These are phyloP conservation scores for Aureobasidium mangrovei DNA, from an alignment of 2,329 filamentous ascomycete genomes.

Conservation along the genomic window DNA sequence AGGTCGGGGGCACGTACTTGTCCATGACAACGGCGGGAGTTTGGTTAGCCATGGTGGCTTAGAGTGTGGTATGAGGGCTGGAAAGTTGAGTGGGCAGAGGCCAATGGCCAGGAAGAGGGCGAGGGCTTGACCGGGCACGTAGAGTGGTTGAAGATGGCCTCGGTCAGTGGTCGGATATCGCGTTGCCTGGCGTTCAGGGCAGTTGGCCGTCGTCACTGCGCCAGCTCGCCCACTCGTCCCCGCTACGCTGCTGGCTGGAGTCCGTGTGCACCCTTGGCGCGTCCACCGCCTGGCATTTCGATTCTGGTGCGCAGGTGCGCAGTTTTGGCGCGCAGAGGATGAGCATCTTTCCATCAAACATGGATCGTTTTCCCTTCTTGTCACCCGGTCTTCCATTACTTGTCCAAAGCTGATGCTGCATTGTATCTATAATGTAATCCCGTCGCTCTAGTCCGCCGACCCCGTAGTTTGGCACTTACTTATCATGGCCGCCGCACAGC, in stretches of 20 bases:
- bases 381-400: not conserved
- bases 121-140: not conserved
- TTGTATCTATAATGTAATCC: too few relatives aligned
- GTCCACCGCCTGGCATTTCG: constrained; percentile 1
- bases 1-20: constrained; percentile 66
- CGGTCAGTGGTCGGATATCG: not conserved
- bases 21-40: constrained; percentile 99
- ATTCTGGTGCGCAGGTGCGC: too few relatives aligned
- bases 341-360: too few relatives aligned
- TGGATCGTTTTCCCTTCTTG: not conserved
- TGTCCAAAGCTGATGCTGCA: too few relatives aligned
- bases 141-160: not conserved
- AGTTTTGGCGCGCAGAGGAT: too few relatives aligned
- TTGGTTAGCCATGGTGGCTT: constrained; percentile 76
- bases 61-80: not conserved
- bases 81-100: not conserved
- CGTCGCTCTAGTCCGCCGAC: too few relatives aligned
- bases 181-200: constrained; percentile 9
- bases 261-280: not conserved
- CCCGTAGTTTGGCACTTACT: not conserved
- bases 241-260: not conserved
- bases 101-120: not conserved
- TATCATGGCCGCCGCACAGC: not conserved
- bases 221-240: constrained; percentile 8
- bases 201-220: constrained; percentile 2